These are phyloP conservation scores for Epichloe brachyelytri DNA, from an alignment of 2,329 filamentous ascomycete species.

Conservation along the genomic window DNA sequence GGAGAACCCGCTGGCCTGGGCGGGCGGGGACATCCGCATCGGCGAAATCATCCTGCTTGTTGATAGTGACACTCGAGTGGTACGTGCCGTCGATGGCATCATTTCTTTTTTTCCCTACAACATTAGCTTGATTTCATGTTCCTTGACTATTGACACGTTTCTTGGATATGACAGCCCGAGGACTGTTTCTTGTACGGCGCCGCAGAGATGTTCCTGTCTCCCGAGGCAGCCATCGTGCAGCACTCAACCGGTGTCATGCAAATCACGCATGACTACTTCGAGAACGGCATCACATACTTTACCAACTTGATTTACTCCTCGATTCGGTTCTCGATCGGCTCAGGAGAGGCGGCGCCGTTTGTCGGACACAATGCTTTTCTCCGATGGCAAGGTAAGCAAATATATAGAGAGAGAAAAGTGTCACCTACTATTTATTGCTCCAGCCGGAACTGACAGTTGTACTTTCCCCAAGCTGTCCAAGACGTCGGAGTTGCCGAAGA, in stretches of 20 bases:
- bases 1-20: constrained; percentile 36
- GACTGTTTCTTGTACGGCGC: constrained; percentile 59
- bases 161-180: constrained; percentile 24
- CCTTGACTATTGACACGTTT: background rate
- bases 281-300: constrained; percentile 64
- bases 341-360: constrained; percentile 61
- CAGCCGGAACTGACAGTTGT: background rate
- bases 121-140: background rate
- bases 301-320: constrained; percentile 66
- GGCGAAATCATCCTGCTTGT: constrained; percentile 54
- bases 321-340: constrained; percentile 57
- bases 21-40: constrained; percentile 46
- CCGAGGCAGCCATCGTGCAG: constrained; percentile 59
- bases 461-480: constrained; percentile 17
- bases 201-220: constrained; percentile 56
- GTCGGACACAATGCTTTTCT: constrained; percentile 69
- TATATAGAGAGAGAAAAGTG: background rate
- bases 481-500: constrained; percentile 15
- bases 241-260: constrained; percentile 68
- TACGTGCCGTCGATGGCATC: constrained; percentile 3
- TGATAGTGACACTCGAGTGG: constrained; percentile 55
- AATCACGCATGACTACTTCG: constrained; percentile 58
- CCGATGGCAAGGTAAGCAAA: constrained; percentile 38
- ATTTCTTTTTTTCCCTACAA: background rate
- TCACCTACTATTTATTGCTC: background rate